Evolutionary conservation across 2,329 filamentous ascomycete genomes (phyloP).

Genomic region (Clonostachys solani): DNA sequence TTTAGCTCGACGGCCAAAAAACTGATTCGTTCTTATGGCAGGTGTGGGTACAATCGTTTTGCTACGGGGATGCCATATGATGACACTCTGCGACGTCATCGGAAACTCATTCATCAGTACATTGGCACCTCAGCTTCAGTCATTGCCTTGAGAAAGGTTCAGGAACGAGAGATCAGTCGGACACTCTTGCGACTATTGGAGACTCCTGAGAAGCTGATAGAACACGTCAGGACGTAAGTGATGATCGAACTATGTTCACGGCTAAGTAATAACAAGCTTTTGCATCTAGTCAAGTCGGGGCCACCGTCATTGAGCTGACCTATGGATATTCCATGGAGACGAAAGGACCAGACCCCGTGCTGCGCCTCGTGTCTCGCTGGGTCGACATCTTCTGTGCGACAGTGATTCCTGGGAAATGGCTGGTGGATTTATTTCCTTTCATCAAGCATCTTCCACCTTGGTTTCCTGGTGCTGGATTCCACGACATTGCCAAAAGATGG

Average conservation of each 20-base stretch:
- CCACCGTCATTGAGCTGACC: constrained; percentile 9
- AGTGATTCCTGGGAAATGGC: constrained; percentile 10
- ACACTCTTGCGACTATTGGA: constrained; percentile 5
- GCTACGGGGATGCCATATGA: constrained; percentile 9
- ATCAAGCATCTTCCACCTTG: constrained; percentile 5
- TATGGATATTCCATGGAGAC: constrained; percentile 15
- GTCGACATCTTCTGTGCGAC: constrained; percentile 13
- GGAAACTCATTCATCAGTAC: constrained; percentile 17
- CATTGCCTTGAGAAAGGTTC: constrained; percentile 6
- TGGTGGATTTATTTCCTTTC: constrained; percentile 13
- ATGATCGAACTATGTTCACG: too few species aligned
- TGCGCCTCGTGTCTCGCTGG: constrained; percentile 9
- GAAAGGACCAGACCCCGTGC: constrained; percentile 7
- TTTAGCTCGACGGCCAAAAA: too few species aligned
- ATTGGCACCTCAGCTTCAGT: constrained; percentile 15
- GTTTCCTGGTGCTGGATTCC: constrained; percentile 13
- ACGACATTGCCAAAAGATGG: constrained; percentile 12
- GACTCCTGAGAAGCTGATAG: constrained; percentile 3
- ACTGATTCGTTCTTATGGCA: too few species aligned
- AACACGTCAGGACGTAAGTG: constrained; percentile 7
- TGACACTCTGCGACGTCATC: constrained; percentile 10
- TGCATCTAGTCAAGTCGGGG: constrained; percentile 10
- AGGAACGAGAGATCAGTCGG: constrained; percentile 4
- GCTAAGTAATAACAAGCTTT: too few species aligned
- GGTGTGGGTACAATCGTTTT: too few species aligned